Evolutionary conservation across 768 basidiomycete species (phyloP).

Genomic region (Exidia glandulosa): DNA sequence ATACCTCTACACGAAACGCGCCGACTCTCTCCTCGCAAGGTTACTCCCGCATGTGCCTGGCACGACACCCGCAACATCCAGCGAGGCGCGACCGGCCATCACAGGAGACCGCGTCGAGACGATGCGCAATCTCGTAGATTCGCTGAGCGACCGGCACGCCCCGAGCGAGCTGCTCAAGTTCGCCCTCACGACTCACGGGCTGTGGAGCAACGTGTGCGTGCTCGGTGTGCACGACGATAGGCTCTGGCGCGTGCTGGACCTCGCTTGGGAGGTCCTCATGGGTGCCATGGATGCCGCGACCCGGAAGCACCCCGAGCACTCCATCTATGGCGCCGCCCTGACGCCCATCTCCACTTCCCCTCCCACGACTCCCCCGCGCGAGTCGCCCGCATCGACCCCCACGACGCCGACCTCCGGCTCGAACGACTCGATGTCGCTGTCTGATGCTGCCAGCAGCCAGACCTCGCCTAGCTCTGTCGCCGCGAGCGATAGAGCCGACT

Average conservation of each 20-base stretch:
- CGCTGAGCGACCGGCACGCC: background rate
- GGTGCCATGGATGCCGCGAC: conserved; percentile 22
- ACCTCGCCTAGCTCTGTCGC: too few species aligned
- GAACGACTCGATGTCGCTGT: too few species aligned
- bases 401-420: background rate
- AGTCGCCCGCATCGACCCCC: background rate
- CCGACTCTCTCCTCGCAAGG: conserved; percentile 43
- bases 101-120: background rate
- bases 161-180: background rate
- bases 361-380: background rate
- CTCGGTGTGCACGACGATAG: conserved; percentile 38
- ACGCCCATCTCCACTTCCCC: background rate
- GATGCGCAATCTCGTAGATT: background rate
- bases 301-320: background rate
- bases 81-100: background rate
- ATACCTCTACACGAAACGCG: conserved; percentile 60
- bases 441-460: too few species aligned
- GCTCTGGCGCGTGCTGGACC: conserved; percentile 37
- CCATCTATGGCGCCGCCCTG: background rate
- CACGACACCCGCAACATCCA: background rate
- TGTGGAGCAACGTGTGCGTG: conserved; percentile 41
- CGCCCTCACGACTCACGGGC: conserved; percentile 18
- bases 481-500: background rate
- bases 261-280: conserved; percentile 39
- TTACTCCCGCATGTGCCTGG: conserved; percentile 38